Evolutionary conservation across 805 yeast genomes (phyloP).

Genomic region (Ogataea salicorniae): DNA sequence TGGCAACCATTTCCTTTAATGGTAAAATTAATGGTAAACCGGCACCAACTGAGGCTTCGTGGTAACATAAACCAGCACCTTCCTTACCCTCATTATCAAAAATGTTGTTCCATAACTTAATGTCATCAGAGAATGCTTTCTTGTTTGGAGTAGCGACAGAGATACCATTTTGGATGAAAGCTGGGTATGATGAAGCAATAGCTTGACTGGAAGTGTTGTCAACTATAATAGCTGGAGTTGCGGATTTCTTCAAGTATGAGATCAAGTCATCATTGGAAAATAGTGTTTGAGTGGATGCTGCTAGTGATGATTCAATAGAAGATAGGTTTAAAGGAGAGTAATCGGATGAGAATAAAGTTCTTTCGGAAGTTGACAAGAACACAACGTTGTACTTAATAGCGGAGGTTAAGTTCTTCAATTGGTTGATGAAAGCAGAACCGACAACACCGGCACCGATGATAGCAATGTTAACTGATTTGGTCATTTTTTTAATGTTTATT

Average conservation of each 20-base stretch:
- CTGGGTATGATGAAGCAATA: conserved; percentile 73
- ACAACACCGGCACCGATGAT: conserved; percentile 91
- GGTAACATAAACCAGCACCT: conserved; percentile 78
- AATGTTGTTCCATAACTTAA: conserved; percentile 71
- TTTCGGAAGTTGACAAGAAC: conserved; percentile 68
- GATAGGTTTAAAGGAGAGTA: conserved; percentile 66
- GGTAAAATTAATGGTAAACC: conserved; percentile 93
- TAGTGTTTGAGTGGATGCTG: conserved; percentile 42
- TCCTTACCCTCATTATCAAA: conserved; percentile 49
- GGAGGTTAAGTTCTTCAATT: conserved; percentile 60
- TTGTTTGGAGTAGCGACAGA: conserved; percentile 98
- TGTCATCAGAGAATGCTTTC: conserved; percentile 85
- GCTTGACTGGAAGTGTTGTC: conserved; percentile 90
- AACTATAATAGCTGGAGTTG: conserved; percentile 74
- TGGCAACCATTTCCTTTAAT: conserved; percentile 77
- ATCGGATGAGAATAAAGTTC: conserved; percentile 63
- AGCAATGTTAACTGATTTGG: conserved; percentile 59
- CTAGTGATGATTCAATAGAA: conserved; percentile 48
- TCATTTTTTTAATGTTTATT: conserved; percentile 31
- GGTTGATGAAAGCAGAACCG: conserved; percentile 86
- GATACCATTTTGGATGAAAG: conserved; percentile 68
- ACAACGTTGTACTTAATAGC: conserved; percentile 68
- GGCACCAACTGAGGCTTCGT: conserved; percentile 98
- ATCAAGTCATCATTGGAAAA: conserved; percentile 56
- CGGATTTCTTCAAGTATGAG: conserved; percentile 57